Evolutionary conservation across 1,139 yeast species (phyloP).

Genomic region (Groenewaldozyma sp.): DNA sequence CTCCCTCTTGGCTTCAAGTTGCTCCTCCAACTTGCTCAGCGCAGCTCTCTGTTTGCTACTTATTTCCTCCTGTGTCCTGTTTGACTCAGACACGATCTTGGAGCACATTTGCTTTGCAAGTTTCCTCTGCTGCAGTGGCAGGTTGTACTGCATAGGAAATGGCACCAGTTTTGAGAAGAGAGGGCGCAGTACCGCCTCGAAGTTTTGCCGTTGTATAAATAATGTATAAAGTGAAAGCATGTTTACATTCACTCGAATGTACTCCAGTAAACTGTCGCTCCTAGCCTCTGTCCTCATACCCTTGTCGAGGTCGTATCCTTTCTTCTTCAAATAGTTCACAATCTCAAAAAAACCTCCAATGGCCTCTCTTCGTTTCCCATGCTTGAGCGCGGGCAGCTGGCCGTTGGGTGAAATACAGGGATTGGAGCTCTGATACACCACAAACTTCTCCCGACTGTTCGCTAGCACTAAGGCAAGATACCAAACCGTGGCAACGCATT

Average conservation of each 20-base stretch:
- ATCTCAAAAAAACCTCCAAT: conserved; percentile 44
- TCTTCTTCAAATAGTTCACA: conserved; percentile 28
- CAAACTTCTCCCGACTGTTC: conserved; percentile 20
- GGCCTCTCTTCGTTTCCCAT: conserved; percentile 27
- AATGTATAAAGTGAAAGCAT: conserved; percentile 51
- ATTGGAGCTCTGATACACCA: conserved; percentile 47
- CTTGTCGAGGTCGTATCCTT: conserved; percentile 17
- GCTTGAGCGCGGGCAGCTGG: conserved; percentile 47
- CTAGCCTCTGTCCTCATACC: conserved; percentile 16
- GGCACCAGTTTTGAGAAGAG: conserved; percentile 51
- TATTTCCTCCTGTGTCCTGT: conserved; percentile 3
- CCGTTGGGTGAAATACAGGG: conserved; percentile 42
- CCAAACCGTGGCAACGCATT: conserved; percentile 37
- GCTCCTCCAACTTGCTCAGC: conserved; percentile 24
- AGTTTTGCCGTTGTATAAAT: conserved; percentile 52
- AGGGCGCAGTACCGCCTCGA: conserved; percentile 56
- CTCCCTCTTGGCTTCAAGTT: conserved; percentile 36
- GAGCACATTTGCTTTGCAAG: conserved; percentile 41
- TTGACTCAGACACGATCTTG: background rate
- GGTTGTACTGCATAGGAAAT: conserved; percentile 80
- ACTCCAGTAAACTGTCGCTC: conserved; percentile 32
- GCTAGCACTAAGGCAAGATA: conserved; percentile 23
- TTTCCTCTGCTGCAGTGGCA: conserved; percentile 48
- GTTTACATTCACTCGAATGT: conserved; percentile 36
- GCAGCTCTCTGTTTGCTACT: conserved; percentile 8